Evolutionary conservation across 192 early-diverging fungal species (phyloP).

Genomic region (Haplosporangium gracile): DNA sequence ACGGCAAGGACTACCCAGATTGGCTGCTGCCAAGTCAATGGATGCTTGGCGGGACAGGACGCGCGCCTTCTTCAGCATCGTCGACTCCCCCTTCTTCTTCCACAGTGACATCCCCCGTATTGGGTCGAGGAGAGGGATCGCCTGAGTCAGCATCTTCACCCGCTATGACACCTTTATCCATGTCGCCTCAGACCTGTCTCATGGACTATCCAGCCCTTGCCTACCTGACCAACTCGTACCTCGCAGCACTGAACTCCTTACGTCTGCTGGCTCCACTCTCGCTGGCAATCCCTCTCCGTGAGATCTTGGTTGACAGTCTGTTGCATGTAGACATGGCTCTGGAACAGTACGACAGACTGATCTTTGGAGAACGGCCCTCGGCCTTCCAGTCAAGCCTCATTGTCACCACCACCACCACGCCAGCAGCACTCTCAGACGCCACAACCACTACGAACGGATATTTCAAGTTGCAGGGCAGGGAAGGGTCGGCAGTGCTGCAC

Average conservation of each 20-base stretch:
- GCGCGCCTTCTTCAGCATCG: slow-evolving; percentile 12
- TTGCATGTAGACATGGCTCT: slow-evolving; percentile 28
- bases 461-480: slow-evolving; percentile 33
- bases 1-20: slow-evolving; percentile 43
- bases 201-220: slow-evolving; percentile 77
- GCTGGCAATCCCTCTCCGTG: slow-evolving; percentile 45
- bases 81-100: slow-evolving; percentile 18
- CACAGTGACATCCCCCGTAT: slow-evolving; percentile 24
- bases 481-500: slow-evolving; percentile 29
- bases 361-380: slow-evolving; percentile 42
- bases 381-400: slow-evolving; percentile 18
- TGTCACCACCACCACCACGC: neutral
- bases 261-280: slow-evolving; percentile 68
- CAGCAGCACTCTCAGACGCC: neutral
- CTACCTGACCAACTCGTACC: slow-evolving; percentile 73
- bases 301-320: slow-evolving; percentile 44
- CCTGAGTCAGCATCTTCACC: neutral
- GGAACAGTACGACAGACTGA: slow-evolving; percentile 41
- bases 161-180: slow-evolving; percentile 30
- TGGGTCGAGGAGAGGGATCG: neutral
- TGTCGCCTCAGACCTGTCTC: slow-evolving; percentile 67
- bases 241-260: slow-evolving; percentile 73
- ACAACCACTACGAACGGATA: neutral
- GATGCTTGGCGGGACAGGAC: slow-evolving; percentile 59
- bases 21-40: slow-evolving; percentile 57